A percentile compares a stretch with the other conserved stretches of the same genome.
phyloP scores from a whole-genome alignment of 176 grass and related monocot genomes.

The Triticum monococcum region DNA sequence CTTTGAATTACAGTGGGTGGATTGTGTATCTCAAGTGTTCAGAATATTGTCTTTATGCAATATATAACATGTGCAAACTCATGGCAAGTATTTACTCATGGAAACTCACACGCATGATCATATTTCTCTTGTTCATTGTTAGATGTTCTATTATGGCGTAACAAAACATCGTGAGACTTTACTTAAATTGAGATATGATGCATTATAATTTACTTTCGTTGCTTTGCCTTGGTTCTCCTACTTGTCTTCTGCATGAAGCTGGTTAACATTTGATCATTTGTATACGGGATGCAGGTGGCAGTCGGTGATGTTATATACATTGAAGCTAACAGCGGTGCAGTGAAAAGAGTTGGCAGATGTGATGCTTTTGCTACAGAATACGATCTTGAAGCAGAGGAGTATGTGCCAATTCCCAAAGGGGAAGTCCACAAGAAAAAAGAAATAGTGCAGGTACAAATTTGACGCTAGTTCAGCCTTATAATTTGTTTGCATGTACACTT shows the following conservation, averaged over 20 bases:
- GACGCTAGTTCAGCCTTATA: neutral
- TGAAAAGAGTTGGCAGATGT: constrained; percentile 99
- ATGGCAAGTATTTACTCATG: neutral
- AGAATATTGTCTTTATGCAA: neutral
- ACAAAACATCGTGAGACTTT: neutral
- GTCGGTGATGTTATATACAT: constrained; percentile 99
- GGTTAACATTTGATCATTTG: constrained; percentile 19
- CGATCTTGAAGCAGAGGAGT: constrained; percentile 98
- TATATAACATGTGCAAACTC: neutral
- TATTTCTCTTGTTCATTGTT: neutral
- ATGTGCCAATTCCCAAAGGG: constrained; percentile 97
- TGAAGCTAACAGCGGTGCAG: constrained; percentile 92
- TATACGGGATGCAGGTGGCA: constrained; percentile 56
- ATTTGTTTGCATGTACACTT: neutral
- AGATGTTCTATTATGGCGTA: neutral
- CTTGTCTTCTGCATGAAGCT: constrained; percentile 15
- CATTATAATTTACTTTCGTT: constrained; percentile 1
- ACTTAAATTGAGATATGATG: neutral
- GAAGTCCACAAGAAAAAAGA: constrained; percentile 99
- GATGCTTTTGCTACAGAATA: constrained; percentile 99
- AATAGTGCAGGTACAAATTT: constrained; percentile 77
- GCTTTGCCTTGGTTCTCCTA: constrained; percentile 9
- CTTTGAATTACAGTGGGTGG: neutral
- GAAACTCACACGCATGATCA: neutral
- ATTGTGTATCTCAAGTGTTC: neutral